Percentiles rank a stretch among this genome's conserved stretches.
Evolutionary conservation across 768 basidiomycete species (phyloP).

Genomic region (Auriscalpium orientale): DNA sequence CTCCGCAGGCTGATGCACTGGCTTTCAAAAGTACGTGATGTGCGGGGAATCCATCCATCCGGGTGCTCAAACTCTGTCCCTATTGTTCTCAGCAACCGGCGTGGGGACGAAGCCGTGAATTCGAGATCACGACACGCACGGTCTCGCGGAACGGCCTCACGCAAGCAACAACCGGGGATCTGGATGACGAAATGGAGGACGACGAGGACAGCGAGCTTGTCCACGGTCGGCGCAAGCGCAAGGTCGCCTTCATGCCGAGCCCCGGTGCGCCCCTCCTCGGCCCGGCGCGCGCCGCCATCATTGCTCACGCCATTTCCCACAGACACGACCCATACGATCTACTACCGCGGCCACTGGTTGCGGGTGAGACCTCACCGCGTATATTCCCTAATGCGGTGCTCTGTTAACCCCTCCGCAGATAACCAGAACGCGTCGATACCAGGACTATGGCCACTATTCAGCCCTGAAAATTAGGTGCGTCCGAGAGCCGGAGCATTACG

Average conservation of each 20-base stretch:
- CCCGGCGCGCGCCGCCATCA: conserved; percentile 6
- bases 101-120: conserved; percentile 83
- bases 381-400: conserved; percentile 10
- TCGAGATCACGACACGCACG: conserved; percentile 81
- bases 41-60: background rate
- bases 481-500: conserved; percentile 14
- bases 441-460: conserved; percentile 66
- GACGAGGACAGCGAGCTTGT: conserved; percentile 54
- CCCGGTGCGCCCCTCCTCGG: conserved; percentile 41
- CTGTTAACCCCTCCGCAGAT: conserved; percentile 38
- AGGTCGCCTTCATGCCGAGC: conserved; percentile 83
- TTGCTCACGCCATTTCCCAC: conserved; percentile 5
- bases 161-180: conserved; percentile 63
- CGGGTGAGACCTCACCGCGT: conserved; percentile 39
- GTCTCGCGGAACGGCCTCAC: conserved; percentile 56
- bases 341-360: conserved; percentile 85
- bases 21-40: conserved; percentile 60
- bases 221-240: conserved; percentile 66
- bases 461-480: conserved; percentile 74
- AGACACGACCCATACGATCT: conserved; percentile 87
- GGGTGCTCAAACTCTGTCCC: background rate
- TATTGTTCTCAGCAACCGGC: conserved; percentile 65
- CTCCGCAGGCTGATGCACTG: conserved; percentile 77
- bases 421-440: conserved; percentile 70
- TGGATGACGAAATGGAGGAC: conserved; percentile 59